Conservation (phyloP, 2,329 filamentous ascomycete species). For the Paraphaeosphaeria sporulosa region DNA sequence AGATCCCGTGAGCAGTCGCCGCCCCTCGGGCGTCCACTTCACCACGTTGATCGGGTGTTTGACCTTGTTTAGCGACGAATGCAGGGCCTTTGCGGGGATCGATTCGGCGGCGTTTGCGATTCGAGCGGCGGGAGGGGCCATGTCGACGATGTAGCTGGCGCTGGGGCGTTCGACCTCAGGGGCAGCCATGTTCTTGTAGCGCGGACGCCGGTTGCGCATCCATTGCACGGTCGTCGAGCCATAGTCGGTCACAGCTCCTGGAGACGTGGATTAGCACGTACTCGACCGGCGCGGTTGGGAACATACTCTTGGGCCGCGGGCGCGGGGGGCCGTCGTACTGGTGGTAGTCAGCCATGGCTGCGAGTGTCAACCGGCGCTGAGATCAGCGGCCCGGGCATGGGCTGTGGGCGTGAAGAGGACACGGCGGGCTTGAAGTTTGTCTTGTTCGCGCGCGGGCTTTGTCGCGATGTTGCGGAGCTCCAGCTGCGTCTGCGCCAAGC, state of each 20-base stretch:
- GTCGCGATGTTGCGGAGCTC: constrained; percentile 8
- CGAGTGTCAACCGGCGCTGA: constrained; percentile 7
- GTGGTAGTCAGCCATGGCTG: constrained; percentile 48
- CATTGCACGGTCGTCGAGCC: constrained; percentile 88
- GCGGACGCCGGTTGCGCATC: constrained; percentile 82
- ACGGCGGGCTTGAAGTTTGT: neutral
- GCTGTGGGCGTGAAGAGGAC: neutral
- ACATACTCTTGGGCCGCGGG: constrained; percentile 48
- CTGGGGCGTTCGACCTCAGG: constrained; percentile 86
- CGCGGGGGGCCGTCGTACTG: constrained; percentile 44
- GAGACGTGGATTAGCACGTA: constrained; percentile 3
- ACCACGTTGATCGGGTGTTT: constrained; percentile 98
- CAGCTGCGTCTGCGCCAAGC: constrained; percentile 1
- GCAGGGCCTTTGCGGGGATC: constrained; percentile 92
- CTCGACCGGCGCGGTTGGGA: neutral
- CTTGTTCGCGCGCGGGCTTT: constrained; percentile 7
- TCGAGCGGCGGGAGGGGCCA: constrained; percentile 84
- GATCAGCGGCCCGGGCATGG: neutral
- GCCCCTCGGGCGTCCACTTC: constrained; percentile 95
- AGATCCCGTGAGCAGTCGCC: constrained; percentile 87
- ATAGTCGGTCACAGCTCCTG: constrained; percentile 93
- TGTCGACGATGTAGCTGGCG: constrained; percentile 88
- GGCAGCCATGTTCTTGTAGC: constrained; percentile 73
- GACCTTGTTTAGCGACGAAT: constrained; percentile 98
- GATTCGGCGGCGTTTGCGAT: constrained; percentile 79